Base-by-base conservation (phyloP, 1,284 basidiomycete species). In the Ustilago nuda region DNA sequence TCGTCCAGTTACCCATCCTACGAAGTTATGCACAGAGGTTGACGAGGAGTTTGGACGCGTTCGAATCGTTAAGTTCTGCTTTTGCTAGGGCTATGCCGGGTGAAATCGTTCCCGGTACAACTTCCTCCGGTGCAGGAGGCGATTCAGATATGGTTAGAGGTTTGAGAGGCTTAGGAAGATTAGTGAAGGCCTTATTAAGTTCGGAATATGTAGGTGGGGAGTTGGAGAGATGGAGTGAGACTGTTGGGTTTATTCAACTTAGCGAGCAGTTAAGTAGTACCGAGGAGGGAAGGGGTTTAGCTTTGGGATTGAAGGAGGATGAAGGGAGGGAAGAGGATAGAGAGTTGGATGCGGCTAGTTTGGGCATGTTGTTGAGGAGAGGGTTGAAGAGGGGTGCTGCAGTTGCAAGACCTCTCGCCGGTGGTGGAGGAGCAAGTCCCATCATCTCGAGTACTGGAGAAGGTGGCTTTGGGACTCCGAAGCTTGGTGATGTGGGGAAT, bases 21-120 rank as follows among this genome's bases (percentile, higher is more conserved):
- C 90, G 92, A 60, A 87, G 89, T 1, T 98, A 97, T 84, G 89
- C 91, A 65, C 87, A 88, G 9, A 91, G 95, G 15, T 91, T 99
- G 82, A 89, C 90, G 0, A 90, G 92, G 5, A 94, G 94, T 3
- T 87, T 98, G 11, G 94, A 98, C 79, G 95, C 95, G 0, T 98
- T 98, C 80, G 96, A 98, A 86, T 1, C 93, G 52, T 58, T 77
- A 4, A 73, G 70, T 6, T 71, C 92, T 19, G 90, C 92, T 0
- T 91, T 99, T 78, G 90, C 95, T 35, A 91, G 94, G 5, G 92
- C 92, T 3, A 94, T 98, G 7, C 95, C 96, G 0, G 96, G 95
- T 5, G 93, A 81, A 30, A 84, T 85, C 33, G 61, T 67, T 3
- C 41, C 68, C 1, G 59, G 53, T 3, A 36, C 66, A 13, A 57